Conservation (phyloP, 1,139 yeast genomes). For the Suhomyces coccinellae region DNA sequence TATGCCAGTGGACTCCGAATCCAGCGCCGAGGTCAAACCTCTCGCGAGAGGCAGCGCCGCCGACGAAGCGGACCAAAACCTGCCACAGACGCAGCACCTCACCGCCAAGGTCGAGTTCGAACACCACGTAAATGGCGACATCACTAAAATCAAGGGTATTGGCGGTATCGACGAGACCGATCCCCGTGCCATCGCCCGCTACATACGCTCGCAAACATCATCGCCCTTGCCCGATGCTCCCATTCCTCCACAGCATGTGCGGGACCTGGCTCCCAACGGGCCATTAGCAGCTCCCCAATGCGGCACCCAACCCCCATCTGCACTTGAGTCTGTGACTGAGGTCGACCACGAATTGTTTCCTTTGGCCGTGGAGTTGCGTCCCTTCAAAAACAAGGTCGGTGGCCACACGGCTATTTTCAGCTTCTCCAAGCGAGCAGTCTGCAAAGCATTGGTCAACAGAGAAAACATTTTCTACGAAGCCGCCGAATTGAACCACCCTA, state of each 20-base stretch:
- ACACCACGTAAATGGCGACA: conserved; percentile 31
- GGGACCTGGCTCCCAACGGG: background rate
- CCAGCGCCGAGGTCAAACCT: background rate
- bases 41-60: background rate
- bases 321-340: background rate
- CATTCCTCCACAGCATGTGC: background rate
- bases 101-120: conserved; percentile 43
- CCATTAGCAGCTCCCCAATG: background rate
- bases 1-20: conserved; percentile 24
- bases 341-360: conserved; percentile 43
- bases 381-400: conserved; percentile 90
- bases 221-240: conserved; percentile 5
- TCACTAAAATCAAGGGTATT: conserved; percentile 25
- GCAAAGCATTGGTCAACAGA: conserved; percentile 86
- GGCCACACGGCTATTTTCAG: conserved; percentile 97
- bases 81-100: conserved; percentile 30
- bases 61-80: background rate
- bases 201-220: conserved; percentile 6
- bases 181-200: conserved; percentile 6
- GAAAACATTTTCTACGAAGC: conserved; percentile 92
- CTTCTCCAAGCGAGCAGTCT: conserved; percentile 90
- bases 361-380: conserved; percentile 79
- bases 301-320: background rate
- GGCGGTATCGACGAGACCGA: conserved; percentile 6
- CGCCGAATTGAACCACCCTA: conserved; percentile 75